Base-by-base conservation (phyloP, 768 basidiomycete genomes). In the Cystofilobasidium bisporidii region DNA sequence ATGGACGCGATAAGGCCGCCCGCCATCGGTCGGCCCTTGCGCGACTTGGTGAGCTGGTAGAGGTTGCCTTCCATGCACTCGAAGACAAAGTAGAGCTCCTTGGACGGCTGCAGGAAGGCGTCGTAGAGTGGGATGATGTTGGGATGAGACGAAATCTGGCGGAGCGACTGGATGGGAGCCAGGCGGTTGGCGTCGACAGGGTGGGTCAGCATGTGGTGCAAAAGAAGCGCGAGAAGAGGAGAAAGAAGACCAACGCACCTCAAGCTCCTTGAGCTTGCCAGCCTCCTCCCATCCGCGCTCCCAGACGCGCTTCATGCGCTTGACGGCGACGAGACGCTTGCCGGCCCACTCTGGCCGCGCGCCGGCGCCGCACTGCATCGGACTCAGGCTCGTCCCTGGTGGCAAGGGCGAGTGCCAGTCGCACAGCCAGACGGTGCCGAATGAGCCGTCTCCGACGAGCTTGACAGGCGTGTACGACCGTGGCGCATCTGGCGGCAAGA, bases 21-120 rank as follows among this genome's bases (percentile, higher is more conserved):
- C n/a, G 96, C 94, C 69, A 99, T 85, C 9, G 91, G 85, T 70
- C 93, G 86, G 69, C 93, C 92, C 79, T 90, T 91, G 70, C 96
- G 87, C 57, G 92, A 85, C 80, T 94, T 97, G 79, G 97, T 94
- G 80, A 99, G 88, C 77, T 99, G 96, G 79, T 94, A 99, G 58
- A 99, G 85, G 79, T 99, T 98, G 74, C 96, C 96, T 78, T 99
- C 96, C 96, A 99, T 98, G 74, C 92, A 93, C 79, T 99, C 96
- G 78, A 99, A 99, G 57, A 98, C 94, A 75, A 98, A 98, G 78
- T 98, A 96, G 73, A 99, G 89, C 78, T 99, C 93, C 78, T 90
- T 91, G 69, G 90, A 84, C 6, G 96, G 96, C n/a, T 92, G 85
- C 72, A 99, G 88, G 81, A 98, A 99, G 75, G 91, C 93, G 79